Evolutionary conservation across 2,329 filamentous ascomycete genomes (phyloP).

Genomic region (Penicillium griseofulvum): DNA sequence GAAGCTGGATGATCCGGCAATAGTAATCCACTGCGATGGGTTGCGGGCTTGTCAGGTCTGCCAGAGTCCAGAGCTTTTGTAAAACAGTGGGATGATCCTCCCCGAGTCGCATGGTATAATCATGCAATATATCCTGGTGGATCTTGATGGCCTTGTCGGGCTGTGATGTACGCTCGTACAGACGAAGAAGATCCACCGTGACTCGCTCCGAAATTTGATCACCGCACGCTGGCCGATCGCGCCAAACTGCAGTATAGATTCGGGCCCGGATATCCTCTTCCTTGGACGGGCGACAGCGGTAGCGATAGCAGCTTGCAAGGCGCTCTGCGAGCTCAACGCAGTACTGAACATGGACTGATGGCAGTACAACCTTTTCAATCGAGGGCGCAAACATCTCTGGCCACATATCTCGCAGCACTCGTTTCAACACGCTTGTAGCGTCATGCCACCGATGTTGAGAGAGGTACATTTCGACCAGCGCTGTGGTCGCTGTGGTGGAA

Average conservation of each 20-base stretch:
- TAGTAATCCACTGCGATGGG: slow-evolving; percentile 42
- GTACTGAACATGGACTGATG: slow-evolving; percentile 44
- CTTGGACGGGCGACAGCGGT: slow-evolving; percentile 35
- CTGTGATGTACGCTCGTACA: slow-evolving; percentile 32
- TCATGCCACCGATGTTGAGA: slow-evolving; percentile 49
- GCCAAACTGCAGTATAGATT: slow-evolving; percentile 36
- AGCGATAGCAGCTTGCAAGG: slow-evolving; percentile 48
- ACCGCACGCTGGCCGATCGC: slow-evolving; percentile 24
- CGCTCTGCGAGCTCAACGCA: slow-evolving; percentile 48
- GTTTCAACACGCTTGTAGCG: slow-evolving; percentile 47
- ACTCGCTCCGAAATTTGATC: slow-evolving; percentile 32
- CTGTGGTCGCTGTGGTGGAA: slow-evolving; percentile 44
- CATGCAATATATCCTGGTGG: slow-evolving; percentile 40
- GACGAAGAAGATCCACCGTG: slow-evolving; percentile 29
- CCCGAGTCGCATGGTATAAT: slow-evolving; percentile 38
- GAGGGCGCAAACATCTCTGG: slow-evolving; percentile 47
- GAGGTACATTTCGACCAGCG: slow-evolving; percentile 44
- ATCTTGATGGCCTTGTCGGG: slow-evolving; percentile 38
- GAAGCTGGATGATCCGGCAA: slow-evolving; percentile 34
- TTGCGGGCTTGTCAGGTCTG: slow-evolving; percentile 36
- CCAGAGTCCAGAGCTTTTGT: slow-evolving; percentile 37
- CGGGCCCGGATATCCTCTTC: slow-evolving; percentile 39
- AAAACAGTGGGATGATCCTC: slow-evolving; percentile 36
- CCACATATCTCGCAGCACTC: slow-evolving; percentile 48
- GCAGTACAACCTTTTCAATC: slow-evolving; percentile 46